Evolutionary conservation across 176 grass and related monocot species (phyloP), one percentile per base, ranked within the genome.

Genomic region (Aegilops bicornis): DNA sequence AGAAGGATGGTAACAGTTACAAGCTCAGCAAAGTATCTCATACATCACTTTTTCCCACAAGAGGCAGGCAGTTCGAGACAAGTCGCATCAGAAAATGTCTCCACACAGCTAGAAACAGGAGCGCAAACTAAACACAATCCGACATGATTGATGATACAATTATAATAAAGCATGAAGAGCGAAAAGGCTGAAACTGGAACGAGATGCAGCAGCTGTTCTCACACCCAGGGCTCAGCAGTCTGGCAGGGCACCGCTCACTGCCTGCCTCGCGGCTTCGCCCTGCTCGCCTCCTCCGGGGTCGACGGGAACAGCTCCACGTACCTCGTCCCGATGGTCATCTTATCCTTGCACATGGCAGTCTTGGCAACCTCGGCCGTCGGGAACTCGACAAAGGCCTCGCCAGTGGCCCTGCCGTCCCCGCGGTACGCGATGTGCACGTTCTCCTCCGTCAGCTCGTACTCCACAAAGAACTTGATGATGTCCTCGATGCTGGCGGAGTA

Each of bases 241-340:
- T n/a, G 6, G 24, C 35, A 2, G 23, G 20, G 5, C 23, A 63
- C 15, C 33, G 14, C 17, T 94, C 85, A 97, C 64, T 91, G 85
- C 87, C 89, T 93, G 72, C 72, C 88, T 36, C 95, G 90, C 31
- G 89, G 79, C 79, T 93, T 91, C 0, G 79, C 88, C 68, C 93
- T 91, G 78, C 79, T 89, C 0, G 79, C 93, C 84, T 98, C 96
- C 72, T 95, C 96, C 3, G 74, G 78, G 12, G 88, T 94, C 0
- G 93, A 95, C 1, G 96, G 93, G 69, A 98, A 98, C 88, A 98
- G 87, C 84, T 98, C 93, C 63, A 98, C 91, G 0, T 98, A 95
- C 86, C 96, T 92, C 3, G 91, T 90, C 43, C 96, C 91, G 20
- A 98, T 98, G 16, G 90, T 98, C 96, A 95, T 98, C 89, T 98